Evolutionary conservation across 805 yeast species (phyloP).

Genomic region (Candida wancherniae): DNA sequence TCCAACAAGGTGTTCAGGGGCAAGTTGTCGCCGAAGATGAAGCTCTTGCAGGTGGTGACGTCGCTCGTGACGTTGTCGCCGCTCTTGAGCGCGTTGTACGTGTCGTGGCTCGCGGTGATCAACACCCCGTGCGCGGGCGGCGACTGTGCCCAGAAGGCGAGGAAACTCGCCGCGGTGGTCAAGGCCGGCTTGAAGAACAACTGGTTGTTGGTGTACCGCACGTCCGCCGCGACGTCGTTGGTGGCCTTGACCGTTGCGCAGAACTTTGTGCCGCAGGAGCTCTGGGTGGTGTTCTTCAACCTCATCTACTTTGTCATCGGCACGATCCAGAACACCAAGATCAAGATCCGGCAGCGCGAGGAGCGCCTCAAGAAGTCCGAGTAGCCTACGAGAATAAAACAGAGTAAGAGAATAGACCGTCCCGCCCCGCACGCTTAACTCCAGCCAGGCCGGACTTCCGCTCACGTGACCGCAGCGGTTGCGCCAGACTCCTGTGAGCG

Average conservation of each 20-base stretch:
- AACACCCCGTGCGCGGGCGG: constrained; percentile 28
- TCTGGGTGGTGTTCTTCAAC: constrained; percentile 63
- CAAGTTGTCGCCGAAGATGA: constrained; percentile 36
- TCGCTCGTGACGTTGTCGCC: constrained; percentile 57
- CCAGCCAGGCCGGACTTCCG: too few species aligned
- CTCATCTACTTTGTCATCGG: constrained; percentile 56
- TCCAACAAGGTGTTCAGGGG: constrained; percentile 40
- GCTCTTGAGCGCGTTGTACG: constrained; percentile 42
- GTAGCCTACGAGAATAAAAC: neutral
- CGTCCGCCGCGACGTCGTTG: constrained; percentile 53
- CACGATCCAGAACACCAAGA: constrained; percentile 54
- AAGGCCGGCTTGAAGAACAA: constrained; percentile 36
- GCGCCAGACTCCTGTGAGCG: too few species aligned
- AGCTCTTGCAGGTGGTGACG: constrained; percentile 46
- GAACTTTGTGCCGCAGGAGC: constrained; percentile 48
- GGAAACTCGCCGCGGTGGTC: constrained; percentile 19
- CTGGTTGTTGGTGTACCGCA: constrained; percentile 42
- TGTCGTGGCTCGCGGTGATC: constrained; percentile 49
- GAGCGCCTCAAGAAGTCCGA: constrained; percentile 9
- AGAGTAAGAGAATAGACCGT: too few species aligned
- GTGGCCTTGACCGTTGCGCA: constrained; percentile 53
- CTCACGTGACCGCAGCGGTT: too few species aligned
- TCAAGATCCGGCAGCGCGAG: constrained; percentile 33
- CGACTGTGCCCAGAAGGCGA: constrained; percentile 6
- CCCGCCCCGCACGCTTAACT: too few species aligned